These are phyloP conservation scores for Stenocarpella maydis DNA, from an alignment of 2,329 filamentous ascomycete species.

Conservation along the genomic window DNA sequence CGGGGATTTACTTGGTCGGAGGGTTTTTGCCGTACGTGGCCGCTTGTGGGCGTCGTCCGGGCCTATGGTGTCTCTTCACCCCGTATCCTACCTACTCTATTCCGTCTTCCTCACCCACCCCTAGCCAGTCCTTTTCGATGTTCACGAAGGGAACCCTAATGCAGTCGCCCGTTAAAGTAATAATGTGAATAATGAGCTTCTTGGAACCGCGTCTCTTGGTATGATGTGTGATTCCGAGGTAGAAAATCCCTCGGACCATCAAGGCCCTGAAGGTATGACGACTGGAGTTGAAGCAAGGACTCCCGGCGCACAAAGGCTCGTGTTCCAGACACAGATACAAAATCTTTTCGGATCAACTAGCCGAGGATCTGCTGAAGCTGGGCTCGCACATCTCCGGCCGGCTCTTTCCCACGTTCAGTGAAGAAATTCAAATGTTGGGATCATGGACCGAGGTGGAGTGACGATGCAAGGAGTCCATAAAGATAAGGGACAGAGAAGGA, in stretches of 20 bases:
- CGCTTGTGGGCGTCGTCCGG: not conserved
- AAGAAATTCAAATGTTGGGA: no score
- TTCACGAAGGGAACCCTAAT: not conserved
- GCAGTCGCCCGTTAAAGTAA: not conserved
- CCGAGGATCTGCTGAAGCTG: not conserved
- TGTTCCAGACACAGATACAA: not conserved
- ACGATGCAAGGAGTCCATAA: not conserved
- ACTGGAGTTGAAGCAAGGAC: not conserved
- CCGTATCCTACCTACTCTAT: not conserved
- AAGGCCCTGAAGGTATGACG: not conserved
- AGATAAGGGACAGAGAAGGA: not conserved
- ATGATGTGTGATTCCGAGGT: not conserved
- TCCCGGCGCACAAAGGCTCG: not conserved
- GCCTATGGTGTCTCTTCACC: not conserved
- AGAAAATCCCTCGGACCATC: not conserved
- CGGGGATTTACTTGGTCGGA: not conserved
- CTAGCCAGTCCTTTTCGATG: not conserved
- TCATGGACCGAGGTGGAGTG: no score
- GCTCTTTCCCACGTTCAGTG: not conserved
- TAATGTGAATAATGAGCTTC: not conserved
- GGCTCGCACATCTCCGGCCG: no score
- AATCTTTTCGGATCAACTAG: not conserved
- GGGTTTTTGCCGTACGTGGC: not conserved
- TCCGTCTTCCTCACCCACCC: not conserved
- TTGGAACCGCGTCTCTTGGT: not conserved